Percentiles rank a stretch among this genome's conserved stretches.
Evolutionary conservation across 805 yeast genomes (phyloP).

Genomic region (Lipomyces yamanashiensis): DNA sequence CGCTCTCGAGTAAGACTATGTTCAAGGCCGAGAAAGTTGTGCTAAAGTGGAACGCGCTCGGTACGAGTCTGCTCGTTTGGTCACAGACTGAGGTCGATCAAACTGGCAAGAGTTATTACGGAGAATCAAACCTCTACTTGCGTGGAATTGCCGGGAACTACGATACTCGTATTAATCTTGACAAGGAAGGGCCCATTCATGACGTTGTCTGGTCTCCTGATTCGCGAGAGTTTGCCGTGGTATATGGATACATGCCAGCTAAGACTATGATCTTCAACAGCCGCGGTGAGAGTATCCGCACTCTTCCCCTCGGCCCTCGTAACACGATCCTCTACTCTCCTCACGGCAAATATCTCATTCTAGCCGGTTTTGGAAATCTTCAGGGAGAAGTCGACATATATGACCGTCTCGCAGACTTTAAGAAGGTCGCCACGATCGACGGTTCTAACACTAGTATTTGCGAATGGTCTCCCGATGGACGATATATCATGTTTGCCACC

Average conservation of each 20-base stretch:
- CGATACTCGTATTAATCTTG: slow-evolving; percentile 83
- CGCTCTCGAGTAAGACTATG: slow-evolving; percentile 83
- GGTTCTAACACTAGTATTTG: slow-evolving; percentile 96
- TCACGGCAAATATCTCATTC: slow-evolving; percentile 85
- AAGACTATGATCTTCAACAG: slow-evolving; percentile 93
- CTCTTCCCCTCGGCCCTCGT: slow-evolving; percentile 83
- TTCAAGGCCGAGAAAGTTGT: slow-evolving; percentile 95
- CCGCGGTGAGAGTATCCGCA: slow-evolving; percentile 83
- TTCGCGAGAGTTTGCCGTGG: slow-evolving; percentile 95
- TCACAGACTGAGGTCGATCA: slow-evolving; percentile 96
- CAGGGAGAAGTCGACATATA: slow-evolving; percentile 95
- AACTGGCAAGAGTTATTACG: slow-evolving; percentile 91
- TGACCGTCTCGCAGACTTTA: slow-evolving; percentile 86
- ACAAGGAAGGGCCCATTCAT: slow-evolving; percentile 95
- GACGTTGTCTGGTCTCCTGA: slow-evolving; percentile 97
- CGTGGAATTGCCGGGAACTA: slow-evolving; percentile 91
- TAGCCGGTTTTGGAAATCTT: slow-evolving; percentile 97
- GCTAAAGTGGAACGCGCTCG: slow-evolving; percentile 90
- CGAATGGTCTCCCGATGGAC: slow-evolving; percentile 98
- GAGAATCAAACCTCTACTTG: slow-evolving; percentile 89
- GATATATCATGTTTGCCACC: slow-evolving; percentile 90
- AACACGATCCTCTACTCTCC: slow-evolving; percentile 93
- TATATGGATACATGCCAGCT: slow-evolving; percentile 97
- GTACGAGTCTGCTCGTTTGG: slow-evolving; percentile 90
- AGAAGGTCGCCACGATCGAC: slow-evolving; percentile 77